Conservation (phyloP, 1,284 basidiomycete genomes). For the Trametes pubescens region DNA sequence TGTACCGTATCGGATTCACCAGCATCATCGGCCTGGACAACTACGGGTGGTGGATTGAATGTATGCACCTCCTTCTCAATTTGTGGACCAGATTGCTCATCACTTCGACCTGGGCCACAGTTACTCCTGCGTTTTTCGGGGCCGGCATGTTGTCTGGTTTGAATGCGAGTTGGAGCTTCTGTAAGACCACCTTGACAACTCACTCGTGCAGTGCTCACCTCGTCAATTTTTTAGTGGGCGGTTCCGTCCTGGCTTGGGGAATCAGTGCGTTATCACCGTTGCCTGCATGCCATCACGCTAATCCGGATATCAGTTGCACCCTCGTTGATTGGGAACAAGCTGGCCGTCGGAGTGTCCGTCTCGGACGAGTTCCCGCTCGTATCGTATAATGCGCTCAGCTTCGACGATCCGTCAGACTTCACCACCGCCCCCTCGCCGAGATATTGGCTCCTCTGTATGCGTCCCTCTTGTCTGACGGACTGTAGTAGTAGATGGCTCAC, state of each 20-base stretch:
- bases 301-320: constrained; percentile 50
- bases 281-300: no score
- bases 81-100: constrained; percentile 27
- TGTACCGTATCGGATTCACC: constrained; percentile 68
- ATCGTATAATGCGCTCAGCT: constrained; percentile 55
- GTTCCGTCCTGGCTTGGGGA: constrained; percentile 68
- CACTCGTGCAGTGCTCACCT: no score
- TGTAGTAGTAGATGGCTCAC: neutral
- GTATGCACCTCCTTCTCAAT: constrained; percentile 38
- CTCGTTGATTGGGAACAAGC: constrained; percentile 59
- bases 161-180: constrained; percentile 73
- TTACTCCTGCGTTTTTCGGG: constrained; percentile 75
- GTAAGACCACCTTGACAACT: constrained; percentile 41
- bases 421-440: constrained; percentile 61
- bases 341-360: constrained; percentile 52
- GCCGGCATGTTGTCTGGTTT: constrained; percentile 73
- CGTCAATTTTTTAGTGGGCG: constrained; percentile 31
- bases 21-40: constrained; percentile 69
- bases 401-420: constrained; percentile 51
- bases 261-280: constrained; percentile 45
- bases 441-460: constrained; percentile 66
- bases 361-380: constrained; percentile 54
- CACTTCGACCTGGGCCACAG: constrained; percentile 34
- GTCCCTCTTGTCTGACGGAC: neutral
- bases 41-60: constrained; percentile 62